These are phyloP conservation scores for Pichia eremophila DNA, from an alignment of 805 yeast genomes.

Conservation along the genomic window DNA sequence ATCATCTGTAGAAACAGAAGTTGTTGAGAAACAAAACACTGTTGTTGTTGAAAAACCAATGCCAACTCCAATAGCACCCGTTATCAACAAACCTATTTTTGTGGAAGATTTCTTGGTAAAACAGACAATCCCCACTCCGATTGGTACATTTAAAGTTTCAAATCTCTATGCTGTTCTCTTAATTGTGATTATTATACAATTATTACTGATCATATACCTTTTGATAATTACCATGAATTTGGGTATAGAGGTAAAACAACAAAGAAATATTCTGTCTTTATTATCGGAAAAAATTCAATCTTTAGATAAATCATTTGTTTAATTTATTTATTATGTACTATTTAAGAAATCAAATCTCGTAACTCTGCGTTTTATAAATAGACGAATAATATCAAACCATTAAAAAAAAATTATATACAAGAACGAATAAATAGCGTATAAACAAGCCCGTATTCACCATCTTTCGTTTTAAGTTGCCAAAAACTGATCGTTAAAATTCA, in stretches of 20 bases:
- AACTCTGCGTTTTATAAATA: too few species aligned
- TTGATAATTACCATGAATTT: neutral
- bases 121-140: neutral
- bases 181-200: neutral
- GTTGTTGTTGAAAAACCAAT: neutral
- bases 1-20: neutral
- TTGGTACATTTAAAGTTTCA: neutral
- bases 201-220: neutral
- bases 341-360: neutral
- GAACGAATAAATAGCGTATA: too few species aligned
- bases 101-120: neutral
- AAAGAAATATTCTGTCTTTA: neutral
- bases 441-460: too few species aligned
- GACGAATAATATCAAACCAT: neutral
- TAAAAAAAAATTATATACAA: neutral
- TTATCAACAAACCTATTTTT: neutral
- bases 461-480: slow-evolving; percentile 1
- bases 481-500: slow-evolving; percentile 7
- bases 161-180: neutral
- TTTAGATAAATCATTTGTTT: too few species aligned
- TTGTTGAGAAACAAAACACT: neutral
- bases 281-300: neutral
- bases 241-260: neutral
- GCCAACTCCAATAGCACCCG: neutral
- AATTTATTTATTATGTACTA: neutral